Percentiles rank a stretch among this genome's conserved stretches.
Evolutionary conservation across 2,329 filamentous ascomycete genomes (phyloP).

Genomic region (Huntiella bhutanensis): DNA sequence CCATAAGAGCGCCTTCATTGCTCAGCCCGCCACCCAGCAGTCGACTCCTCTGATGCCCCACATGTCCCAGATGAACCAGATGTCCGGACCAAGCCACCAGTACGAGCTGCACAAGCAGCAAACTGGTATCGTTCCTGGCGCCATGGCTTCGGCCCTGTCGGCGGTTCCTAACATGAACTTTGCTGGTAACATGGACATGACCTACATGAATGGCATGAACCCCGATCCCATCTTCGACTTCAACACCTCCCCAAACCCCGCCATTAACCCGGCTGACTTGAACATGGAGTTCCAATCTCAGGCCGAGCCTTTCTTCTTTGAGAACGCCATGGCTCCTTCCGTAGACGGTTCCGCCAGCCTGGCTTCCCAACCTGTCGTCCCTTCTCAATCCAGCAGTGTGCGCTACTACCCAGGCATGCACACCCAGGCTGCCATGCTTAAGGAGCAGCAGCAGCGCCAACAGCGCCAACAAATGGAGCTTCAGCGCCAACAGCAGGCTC

Average conservation of each 20-base stretch:
- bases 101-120: conserved; percentile 93
- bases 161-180: conserved; percentile 33
- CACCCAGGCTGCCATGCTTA: conserved; percentile 64
- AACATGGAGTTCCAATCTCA: conserved; percentile 39
- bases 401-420: conserved; percentile 88
- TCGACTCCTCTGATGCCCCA: conserved; percentile 35
- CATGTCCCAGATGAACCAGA: conserved; percentile 27
- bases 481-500: conserved; percentile 28
- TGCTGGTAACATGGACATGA: conserved; percentile 28
- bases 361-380: conserved; percentile 27
- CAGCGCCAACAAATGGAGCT: conserved; percentile 34
- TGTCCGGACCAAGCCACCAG: conserved; percentile 75
- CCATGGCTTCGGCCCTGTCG: conserved; percentile 59
- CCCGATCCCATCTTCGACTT: conserved; percentile 55
- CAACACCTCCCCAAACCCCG: conserved; percentile 45
- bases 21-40: conserved; percentile 31
- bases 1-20: conserved; percentile 33
- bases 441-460: conserved; percentile 52
- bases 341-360: conserved; percentile 28
- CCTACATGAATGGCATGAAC: conserved; percentile 36
- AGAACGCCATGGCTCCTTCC: conserved; percentile 17
- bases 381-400: conserved; percentile 33
- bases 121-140: conserved; percentile 76
- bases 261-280: conserved; percentile 41
- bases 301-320: conserved; percentile 47